Evolutionary conservation across 306 rosid species (phyloP), one percentile per base, ranked within the genome.

Genomic region (Phaseolus lunatus): DNA sequence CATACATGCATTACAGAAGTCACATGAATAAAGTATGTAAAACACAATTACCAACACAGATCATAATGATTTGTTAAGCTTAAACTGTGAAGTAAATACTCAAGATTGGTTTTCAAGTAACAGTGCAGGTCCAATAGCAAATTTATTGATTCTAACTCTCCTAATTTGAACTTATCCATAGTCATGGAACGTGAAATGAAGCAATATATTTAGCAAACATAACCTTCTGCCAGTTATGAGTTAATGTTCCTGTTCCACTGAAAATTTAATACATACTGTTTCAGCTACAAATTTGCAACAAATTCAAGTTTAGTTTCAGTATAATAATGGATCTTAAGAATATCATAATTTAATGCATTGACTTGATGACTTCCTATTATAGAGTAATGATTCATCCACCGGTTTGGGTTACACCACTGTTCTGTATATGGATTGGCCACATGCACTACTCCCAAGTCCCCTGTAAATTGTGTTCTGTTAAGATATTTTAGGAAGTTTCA

Each of bases 1-100:
- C 68, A 84, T n/a, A 75, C 79, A 89, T 77, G 77, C 59, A 88
- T 18, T 65, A 70, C 48, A 73, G 69, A 62, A 75, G 59, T 84
- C 52, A 84, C 31, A 41, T 72, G 66, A 59, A 45, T 80, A 16
- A 79, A 59, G 7, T 19, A 45, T 26, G 39, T 26, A 8, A 50
- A 64, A 81, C 62, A 33, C 37, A 80, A 49, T 33, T 26, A 54
- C n/a, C 31, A 41, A 23, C 67, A 77, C 18, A 47, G 1, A 66
- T 45, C 23, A 24, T 58, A 47, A 56, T 63, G 29, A 24, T 39
- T 14, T 70, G 20, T 22, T 44, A 77, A 77, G 67, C 45, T 23
- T 24, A 19, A 75, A 20, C 50, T 10, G 20, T 13, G 7, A 15
- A 18, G 2, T 52, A 13, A 72, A 72, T 20, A 9, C 65, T 12